These are phyloP conservation scores for Acer negundo DNA, from an alignment of 345 rosid genomes.

Conservation along the genomic window DNA sequence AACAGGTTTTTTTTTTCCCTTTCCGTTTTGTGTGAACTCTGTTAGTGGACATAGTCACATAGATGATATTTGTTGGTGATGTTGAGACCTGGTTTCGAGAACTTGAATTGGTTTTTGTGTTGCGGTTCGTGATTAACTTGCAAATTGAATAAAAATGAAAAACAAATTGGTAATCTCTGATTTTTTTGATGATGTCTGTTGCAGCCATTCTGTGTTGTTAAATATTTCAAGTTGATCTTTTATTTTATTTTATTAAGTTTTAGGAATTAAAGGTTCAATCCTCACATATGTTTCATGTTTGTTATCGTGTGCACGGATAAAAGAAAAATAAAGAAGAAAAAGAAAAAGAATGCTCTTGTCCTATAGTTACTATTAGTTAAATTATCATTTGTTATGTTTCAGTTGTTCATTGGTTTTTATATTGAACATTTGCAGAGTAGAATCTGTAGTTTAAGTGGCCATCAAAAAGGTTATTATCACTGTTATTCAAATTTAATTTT, in stretches of 20 bases:
- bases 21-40: neutral
- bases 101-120: neutral
- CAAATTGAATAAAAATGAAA: neutral
- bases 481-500: neutral
- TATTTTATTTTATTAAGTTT: neutral
- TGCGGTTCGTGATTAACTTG: neutral
- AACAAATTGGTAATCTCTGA: too few relatives aligned
- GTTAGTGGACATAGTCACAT: neutral
- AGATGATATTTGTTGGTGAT: neutral
- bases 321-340: too few relatives aligned
- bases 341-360: too few relatives aligned
- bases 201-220: neutral
- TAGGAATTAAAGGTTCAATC: too few relatives aligned
- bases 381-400: too few relatives aligned
- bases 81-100: neutral
- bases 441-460: neutral
- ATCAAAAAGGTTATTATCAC: neutral
- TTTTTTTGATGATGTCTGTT: neutral
- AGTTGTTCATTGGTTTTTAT: too few relatives aligned
- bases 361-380: too few relatives aligned
- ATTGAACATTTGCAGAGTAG: too few relatives aligned
- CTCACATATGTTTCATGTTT: too few relatives aligned
- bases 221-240: neutral
- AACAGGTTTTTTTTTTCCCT: slow-evolving; percentile 50
- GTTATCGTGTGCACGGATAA: too few relatives aligned